phyloP scores from a whole-genome alignment of 2,329 filamentous ascomycete genomes.

The Sarocladiaceae sp. region DNA sequence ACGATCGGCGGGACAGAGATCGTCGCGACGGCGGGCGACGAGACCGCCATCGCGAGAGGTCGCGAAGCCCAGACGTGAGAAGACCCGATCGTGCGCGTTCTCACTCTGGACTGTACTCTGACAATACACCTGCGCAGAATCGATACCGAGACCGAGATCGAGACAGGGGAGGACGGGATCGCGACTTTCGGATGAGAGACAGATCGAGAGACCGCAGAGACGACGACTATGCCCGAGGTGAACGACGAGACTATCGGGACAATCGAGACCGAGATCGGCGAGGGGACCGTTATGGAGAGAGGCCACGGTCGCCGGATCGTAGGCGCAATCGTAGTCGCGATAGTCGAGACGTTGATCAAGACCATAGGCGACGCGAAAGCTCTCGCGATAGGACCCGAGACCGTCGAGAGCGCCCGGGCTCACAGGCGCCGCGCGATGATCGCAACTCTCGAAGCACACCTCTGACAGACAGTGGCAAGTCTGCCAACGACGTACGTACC shows the following conservation, averaged over 20 bases:
- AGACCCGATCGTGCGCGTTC: constrained; percentile 12
- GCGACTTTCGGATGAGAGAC: constrained; percentile 60
- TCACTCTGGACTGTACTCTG: constrained; percentile 27
- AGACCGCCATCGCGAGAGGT: constrained; percentile 46
- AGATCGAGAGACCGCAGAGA: constrained; percentile 63
- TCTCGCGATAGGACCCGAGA: constrained; percentile 60
- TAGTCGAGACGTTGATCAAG: constrained; percentile 53
- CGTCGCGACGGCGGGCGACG: constrained; percentile 40
- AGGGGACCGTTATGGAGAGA: constrained; percentile 52
- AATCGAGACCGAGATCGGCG: constrained; percentile 50
- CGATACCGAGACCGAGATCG: constrained; percentile 55
- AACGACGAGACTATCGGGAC: constrained; percentile 56
- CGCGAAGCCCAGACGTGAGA: constrained; percentile 59
- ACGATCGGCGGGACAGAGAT: constrained; percentile 50
- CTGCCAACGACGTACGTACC: constrained; percentile 52
- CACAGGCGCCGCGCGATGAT: constrained; percentile 60
- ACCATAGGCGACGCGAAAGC: constrained; percentile 67
- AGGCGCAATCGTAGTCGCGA: constrained; percentile 61
- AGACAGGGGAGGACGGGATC: constrained; percentile 39
- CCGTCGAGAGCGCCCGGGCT: constrained; percentile 61
- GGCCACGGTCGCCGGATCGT: constrained; percentile 51
- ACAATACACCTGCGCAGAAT: constrained; percentile 40
- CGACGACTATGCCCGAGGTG: constrained; percentile 57
- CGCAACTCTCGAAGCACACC: constrained; percentile 48
- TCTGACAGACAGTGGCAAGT: constrained; percentile 39